phyloP scores from a whole-genome alignment of 345 rosid genomes.

The Linum tenue region DNA sequence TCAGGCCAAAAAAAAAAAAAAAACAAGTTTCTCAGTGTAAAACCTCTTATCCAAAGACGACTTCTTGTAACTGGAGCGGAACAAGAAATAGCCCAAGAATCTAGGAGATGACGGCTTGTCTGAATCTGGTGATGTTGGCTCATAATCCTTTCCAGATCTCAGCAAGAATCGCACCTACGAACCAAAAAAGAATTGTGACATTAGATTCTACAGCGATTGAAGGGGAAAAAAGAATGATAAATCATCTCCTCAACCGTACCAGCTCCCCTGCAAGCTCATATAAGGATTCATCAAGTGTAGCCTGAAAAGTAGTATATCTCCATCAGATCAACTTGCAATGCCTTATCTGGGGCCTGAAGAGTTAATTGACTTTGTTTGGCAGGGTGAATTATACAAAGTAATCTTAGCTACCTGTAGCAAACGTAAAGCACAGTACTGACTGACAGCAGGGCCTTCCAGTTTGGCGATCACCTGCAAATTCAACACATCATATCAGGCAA shows the following conservation, averaged over 20 bases:
- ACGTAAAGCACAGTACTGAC: slow-evolving; percentile 93
- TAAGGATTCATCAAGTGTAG: slow-evolving; percentile 88
- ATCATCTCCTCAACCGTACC: slow-evolving; percentile 34
- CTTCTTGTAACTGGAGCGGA: slow-evolving; percentile 64
- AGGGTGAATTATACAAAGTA: not conserved
- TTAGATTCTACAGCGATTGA: slow-evolving; percentile 5
- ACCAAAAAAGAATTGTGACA: slow-evolving; percentile 8
- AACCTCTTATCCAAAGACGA: slow-evolving; percentile 75
- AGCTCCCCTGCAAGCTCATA: slow-evolving; percentile 99
- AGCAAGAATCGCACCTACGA: slow-evolving; percentile 87
- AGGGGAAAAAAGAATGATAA: slow-evolving; percentile 11
- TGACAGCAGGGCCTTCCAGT: slow-evolving; percentile 97
- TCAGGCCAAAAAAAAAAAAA: slow-evolving; percentile 4
- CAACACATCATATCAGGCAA: not conserved
- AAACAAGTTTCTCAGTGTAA: not conserved
- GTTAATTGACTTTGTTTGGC: not conserved
- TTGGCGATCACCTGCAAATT: slow-evolving; percentile 78
- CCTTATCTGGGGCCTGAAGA: not conserved
- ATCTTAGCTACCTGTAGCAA: slow-evolving; percentile 57
- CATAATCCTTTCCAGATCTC: slow-evolving; percentile 94
- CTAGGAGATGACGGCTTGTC: slow-evolving; percentile 70
- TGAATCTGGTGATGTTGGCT: slow-evolving; percentile 62
- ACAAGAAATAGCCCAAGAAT: slow-evolving; percentile 77
- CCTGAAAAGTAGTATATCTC: slow-evolving; percentile 39
- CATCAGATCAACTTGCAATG: slow-evolving; percentile 7